Evolutionary conservation across 805 yeast species (phyloP).

Genomic region (Sugiyamaella americana): DNA sequence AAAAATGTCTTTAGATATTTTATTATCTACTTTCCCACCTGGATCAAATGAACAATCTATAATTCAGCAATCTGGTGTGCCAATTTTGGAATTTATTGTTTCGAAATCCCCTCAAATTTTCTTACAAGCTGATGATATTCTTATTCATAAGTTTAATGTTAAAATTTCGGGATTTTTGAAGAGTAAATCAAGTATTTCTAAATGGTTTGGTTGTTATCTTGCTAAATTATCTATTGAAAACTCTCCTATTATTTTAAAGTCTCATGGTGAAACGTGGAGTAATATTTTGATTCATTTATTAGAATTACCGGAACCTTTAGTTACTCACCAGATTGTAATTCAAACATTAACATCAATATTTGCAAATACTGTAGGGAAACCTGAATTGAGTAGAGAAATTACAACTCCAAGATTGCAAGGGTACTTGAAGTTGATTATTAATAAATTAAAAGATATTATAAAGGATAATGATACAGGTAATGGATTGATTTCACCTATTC

Average conservation of each 20-base stretch:
- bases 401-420: slow-evolving; percentile 71
- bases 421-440: slow-evolving; percentile 48
- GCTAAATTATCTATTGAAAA: slow-evolving; percentile 21
- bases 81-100: slow-evolving; percentile 10
- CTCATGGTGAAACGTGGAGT: slow-evolving; percentile 37
- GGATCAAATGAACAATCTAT: slow-evolving; percentile 8
- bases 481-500: neutral
- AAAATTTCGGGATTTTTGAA: slow-evolving; percentile 33
- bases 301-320: slow-evolving; percentile 31
- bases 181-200: slow-evolving; percentile 29
- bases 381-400: slow-evolving; percentile 75
- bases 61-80: slow-evolving; percentile 8
- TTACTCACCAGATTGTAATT: slow-evolving; percentile 29
- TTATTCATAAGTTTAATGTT: slow-evolving; percentile 28
- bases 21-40: neutral
- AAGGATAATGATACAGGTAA: slow-evolving; percentile 5
- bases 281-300: slow-evolving; percentile 34
- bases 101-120: slow-evolving; percentile 11
- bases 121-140: slow-evolving; percentile 11
- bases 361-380: slow-evolving; percentile 53
- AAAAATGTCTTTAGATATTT: neutral
- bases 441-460: slow-evolving; percentile 37
- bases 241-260: slow-evolving; percentile 29
- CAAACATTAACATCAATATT: slow-evolving; percentile 25
- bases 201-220: slow-evolving; percentile 36